Evolutionary conservation across 2,329 filamentous ascomycete species (phyloP), one percentile per base, ranked within the genome.

Genomic region (Hyphodiscus sp.): DNA sequence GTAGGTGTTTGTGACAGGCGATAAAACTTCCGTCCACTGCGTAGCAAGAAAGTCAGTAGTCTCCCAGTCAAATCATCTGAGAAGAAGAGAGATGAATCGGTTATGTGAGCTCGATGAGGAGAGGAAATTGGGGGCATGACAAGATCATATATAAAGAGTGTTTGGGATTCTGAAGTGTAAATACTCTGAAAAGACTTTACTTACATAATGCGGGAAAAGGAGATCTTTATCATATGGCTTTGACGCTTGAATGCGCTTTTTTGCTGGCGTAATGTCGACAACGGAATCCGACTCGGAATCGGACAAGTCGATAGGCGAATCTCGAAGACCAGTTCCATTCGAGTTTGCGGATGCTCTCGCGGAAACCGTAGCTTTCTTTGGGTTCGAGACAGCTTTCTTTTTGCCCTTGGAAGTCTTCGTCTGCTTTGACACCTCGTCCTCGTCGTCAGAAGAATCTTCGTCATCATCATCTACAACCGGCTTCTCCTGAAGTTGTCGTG

Each of bases 11-110:
- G 89, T 92, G 2, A 89, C 77, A 1, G 90, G 87, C 0, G 91
- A 96, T 1, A 94, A 75, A 2, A 89, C 86, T 69, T 99, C 94
- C 0, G 87, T 87, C 94, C 94, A 99, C 23, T 26, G 23, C 4
- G 23, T 26, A 8, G 23, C 8, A 3, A 26, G 8, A 8, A 8
- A 26, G 8, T 26, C 23, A 26, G 23, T 8, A 26, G 4, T 4
- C 4, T 8, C 23, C 8, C 23, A 26, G 8, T 26, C 23, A 4
- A 26, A 26, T 26, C 8, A 8, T 26, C 8, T 3, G 23, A 3
- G 8, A 3, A 8, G 23, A 3, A 26, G 23, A 26, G 3, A 4
- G 23, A 26, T 4, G 23, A 26, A 26, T 26, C 4, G 23, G 23
- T 26, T 3, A 8, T 26, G 23, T 4, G 23, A 26, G 23, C n/a